Conservation (phyloP, 345 rosid species). For the Arabidopsis suecica region DNA sequence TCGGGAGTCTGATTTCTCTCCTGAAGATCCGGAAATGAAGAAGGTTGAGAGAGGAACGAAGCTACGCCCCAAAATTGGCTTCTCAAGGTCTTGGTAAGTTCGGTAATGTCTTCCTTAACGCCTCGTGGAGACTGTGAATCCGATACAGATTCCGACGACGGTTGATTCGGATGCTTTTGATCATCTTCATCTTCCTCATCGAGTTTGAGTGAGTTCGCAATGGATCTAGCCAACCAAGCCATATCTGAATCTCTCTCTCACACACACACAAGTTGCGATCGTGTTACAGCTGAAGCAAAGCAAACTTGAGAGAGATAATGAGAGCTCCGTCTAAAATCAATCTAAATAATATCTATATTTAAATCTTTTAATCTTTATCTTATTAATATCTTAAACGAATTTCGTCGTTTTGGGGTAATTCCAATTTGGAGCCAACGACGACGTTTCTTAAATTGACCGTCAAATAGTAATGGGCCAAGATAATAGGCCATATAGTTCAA, state of each 20-base stretch:
- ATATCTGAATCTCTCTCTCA: constrained; percentile 43
- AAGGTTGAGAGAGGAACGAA: constrained; percentile 72
- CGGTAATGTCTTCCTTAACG: constrained; percentile 84
- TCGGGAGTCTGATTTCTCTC: constrained; percentile 37
- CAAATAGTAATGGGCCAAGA: not conserved
- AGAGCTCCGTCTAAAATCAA: constrained; percentile 7
- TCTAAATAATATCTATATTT: not conserved
- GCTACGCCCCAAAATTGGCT: constrained; percentile 93
- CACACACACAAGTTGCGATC: constrained; percentile 15
- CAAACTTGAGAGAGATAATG: not conserved
- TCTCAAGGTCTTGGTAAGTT: constrained; percentile 72
- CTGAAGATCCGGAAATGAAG: constrained; percentile 34
- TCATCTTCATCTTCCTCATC: constrained; percentile 59
- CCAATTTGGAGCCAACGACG: not conserved
- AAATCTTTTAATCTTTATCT: constrained; percentile 1
- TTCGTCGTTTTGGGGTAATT: not conserved
- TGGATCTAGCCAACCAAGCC: constrained; percentile 92
- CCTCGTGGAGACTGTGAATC: constrained; percentile 64
- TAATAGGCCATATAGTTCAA: not conserved
- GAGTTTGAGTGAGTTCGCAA: constrained; percentile 77
- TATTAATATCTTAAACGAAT: not conserved
- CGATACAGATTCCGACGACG: constrained; percentile 27
- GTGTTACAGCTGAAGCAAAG: constrained; percentile 21
- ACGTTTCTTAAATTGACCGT: not conserved
- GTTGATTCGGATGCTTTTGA: constrained; percentile 35